These are phyloP conservation scores for Vitis labrusca DNA, from an alignment of 164 flowering plant species.

Conservation along the genomic window DNA sequence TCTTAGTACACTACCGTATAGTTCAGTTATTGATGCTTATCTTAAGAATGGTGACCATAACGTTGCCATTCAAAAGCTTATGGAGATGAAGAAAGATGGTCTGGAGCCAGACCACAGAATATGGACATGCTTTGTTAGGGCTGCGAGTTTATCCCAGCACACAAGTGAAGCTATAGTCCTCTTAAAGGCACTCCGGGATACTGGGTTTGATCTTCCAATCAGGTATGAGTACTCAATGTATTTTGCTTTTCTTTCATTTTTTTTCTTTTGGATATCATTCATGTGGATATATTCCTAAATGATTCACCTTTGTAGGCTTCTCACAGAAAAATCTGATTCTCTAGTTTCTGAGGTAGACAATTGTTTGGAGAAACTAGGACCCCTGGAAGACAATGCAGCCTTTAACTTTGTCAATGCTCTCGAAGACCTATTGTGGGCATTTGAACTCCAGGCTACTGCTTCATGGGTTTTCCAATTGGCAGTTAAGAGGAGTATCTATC, in stretches of 20 bases:
- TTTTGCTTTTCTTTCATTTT: neutral
- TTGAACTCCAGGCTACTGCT: conserved; percentile 90
- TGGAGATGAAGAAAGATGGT: conserved; percentile 75
- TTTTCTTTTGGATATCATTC: conserved; percentile 3
- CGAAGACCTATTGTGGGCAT: conserved; percentile 92
- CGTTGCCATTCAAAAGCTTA: conserved; percentile 68
- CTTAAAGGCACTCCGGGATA: conserved; percentile 61
- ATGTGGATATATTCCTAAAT: neutral
- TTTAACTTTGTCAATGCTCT: conserved; percentile 91
- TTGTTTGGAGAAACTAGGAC: conserved; percentile 53
- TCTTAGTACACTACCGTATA: conserved; percentile 67
- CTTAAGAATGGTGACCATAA: conserved; percentile 71
- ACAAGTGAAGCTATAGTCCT: conserved; percentile 62
- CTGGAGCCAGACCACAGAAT: conserved; percentile 82
- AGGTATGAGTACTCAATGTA: conserved; percentile 38
- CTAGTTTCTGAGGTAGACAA: conserved; percentile 63
- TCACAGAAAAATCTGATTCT: conserved; percentile 61
- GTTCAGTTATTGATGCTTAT: conserved; percentile 90
- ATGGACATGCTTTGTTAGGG: conserved; percentile 94
- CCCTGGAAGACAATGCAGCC: conserved; percentile 78
- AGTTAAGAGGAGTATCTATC: conserved; percentile 66
- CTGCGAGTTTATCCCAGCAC: conserved; percentile 69
- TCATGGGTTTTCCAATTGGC: conserved; percentile 96
- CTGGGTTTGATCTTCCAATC: conserved; percentile 83
- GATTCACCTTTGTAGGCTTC: conserved; percentile 54